phyloP scores from a whole-genome alignment of 2,329 filamentous ascomycete genomes.

The Neoascochyta sp. region DNA sequence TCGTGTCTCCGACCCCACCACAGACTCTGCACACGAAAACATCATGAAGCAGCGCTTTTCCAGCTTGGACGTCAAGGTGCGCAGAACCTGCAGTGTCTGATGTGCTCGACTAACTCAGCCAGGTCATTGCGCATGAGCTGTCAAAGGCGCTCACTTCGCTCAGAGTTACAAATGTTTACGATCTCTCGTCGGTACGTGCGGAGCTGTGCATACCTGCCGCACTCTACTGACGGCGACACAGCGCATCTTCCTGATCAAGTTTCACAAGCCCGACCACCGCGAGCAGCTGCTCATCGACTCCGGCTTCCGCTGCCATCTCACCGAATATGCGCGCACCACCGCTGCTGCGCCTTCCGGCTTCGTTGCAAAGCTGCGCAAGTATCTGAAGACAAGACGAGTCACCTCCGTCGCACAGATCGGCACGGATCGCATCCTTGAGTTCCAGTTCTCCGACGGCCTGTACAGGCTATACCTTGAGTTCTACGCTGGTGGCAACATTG shows the following conservation, averaged over 20 bases:
- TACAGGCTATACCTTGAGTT: constrained; percentile 91
- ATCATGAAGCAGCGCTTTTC: constrained; percentile 76
- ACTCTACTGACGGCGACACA: constrained; percentile 23
- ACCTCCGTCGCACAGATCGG: constrained; percentile 81
- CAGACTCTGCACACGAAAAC: constrained; percentile 33
- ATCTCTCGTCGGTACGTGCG: constrained; percentile 69
- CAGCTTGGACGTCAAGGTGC: constrained; percentile 71
- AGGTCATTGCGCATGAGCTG: constrained; percentile 95
- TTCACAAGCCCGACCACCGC: constrained; percentile 83
- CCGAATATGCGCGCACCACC: constrained; percentile 82
- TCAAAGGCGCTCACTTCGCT: constrained; percentile 70
- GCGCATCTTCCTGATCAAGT: constrained; percentile 93
- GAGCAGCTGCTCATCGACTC: constrained; percentile 91
- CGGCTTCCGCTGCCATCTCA: constrained; percentile 93
- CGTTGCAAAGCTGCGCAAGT: constrained; percentile 79
- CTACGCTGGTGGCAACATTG: constrained; percentile 92
- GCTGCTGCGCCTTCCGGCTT: constrained; percentile 81
- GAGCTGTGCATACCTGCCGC: not conserved
- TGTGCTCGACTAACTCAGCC: constrained; percentile 8
- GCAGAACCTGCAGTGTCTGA: not conserved
- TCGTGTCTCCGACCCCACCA: constrained; percentile 26
- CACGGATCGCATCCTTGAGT: constrained; percentile 87
- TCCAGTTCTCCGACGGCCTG: constrained; percentile 86
- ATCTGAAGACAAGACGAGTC: constrained; percentile 78
- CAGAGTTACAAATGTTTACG: constrained; percentile 90